Conservation (phyloP, 208 protist species). For the Wallacemonas collosoma region DNA sequence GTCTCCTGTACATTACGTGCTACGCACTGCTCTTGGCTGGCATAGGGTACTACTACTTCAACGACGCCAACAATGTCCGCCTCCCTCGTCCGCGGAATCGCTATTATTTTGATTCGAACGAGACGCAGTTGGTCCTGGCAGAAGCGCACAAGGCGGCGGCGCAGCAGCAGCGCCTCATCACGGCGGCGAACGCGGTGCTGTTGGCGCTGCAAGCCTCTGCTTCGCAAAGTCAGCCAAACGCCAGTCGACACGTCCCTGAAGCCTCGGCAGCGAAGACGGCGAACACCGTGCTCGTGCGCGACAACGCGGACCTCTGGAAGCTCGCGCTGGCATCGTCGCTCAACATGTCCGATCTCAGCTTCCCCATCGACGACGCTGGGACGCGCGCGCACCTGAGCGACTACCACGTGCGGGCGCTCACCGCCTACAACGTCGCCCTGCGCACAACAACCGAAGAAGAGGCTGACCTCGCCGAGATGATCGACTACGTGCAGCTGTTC, state of each 20-base stretch:
- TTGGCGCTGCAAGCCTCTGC: not conserved
- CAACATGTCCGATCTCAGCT: not conserved
- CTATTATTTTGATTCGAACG: conserved; percentile 10
- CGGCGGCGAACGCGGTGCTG: not conserved
- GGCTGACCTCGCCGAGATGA: conserved; percentile 8
- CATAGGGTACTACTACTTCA: conserved; percentile 2
- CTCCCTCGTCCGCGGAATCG: not conserved
- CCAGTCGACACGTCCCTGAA: too few species aligned
- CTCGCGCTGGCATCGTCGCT: not conserved
- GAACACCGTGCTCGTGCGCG: not conserved
- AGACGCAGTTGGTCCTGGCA: not conserved
- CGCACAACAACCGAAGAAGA: not conserved
- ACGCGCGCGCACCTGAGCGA: not conserved
- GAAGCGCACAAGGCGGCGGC: not conserved
- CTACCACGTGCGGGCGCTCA: conserved; percentile 11
- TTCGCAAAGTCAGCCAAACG: not conserved
- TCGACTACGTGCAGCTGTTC: conserved; percentile 18
- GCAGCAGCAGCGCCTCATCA: not conserved
- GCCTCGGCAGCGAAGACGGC: not conserved
- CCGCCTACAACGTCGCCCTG: conserved; percentile 1
- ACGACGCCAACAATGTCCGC: not conserved
- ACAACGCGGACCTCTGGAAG: conserved; percentile 6
- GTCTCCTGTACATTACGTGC: not conserved
- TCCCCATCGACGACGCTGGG: not conserved
- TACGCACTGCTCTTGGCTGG: not conserved